Evolutionary conservation across 2,329 filamentous ascomycete genomes (phyloP).

Genomic region (Macrophomina tecta): DNA sequence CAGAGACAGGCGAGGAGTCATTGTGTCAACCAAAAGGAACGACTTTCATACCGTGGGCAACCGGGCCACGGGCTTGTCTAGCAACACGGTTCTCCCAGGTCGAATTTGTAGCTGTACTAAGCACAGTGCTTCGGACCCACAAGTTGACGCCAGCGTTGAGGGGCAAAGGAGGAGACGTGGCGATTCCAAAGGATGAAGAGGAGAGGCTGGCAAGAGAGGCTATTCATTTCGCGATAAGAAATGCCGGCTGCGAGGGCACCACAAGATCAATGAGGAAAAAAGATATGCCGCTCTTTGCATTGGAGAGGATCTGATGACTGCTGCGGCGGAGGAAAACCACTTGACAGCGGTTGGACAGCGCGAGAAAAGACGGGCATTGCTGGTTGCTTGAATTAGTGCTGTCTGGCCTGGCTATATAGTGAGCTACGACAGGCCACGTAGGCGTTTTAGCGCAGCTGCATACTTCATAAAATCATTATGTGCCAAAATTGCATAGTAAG

Average conservation of each 20-base stretch:
- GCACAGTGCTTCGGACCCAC: not conserved
- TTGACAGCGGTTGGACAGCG: too few species aligned
- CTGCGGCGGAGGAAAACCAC: not conserved
- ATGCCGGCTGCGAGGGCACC: not conserved
- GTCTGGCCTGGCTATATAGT: too few species aligned
- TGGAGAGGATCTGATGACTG: not conserved
- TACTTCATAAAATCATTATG: too few species aligned
- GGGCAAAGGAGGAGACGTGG: not conserved
- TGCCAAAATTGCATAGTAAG: too few species aligned
- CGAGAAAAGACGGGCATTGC: too few species aligned
- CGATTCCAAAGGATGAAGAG: not conserved
- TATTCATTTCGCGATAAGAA: not conserved
- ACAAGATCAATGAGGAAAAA: not conserved
- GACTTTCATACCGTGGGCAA: not conserved
- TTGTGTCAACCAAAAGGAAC: not conserved
- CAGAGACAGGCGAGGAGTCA: not conserved
- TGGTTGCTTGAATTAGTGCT: too few species aligned
- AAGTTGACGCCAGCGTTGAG: not conserved
- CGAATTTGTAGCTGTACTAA: not conserved
- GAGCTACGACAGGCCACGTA: too few species aligned
- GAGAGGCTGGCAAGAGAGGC: not conserved
- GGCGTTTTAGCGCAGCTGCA: too few species aligned
- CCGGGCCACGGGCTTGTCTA: not conserved
- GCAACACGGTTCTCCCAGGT: not conserved
- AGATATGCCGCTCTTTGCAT: not conserved